These are phyloP conservation scores for Gnomoniopsis sp. DNA, from an alignment of 2,329 filamentous ascomycete genomes.

Conservation along the genomic window DNA sequence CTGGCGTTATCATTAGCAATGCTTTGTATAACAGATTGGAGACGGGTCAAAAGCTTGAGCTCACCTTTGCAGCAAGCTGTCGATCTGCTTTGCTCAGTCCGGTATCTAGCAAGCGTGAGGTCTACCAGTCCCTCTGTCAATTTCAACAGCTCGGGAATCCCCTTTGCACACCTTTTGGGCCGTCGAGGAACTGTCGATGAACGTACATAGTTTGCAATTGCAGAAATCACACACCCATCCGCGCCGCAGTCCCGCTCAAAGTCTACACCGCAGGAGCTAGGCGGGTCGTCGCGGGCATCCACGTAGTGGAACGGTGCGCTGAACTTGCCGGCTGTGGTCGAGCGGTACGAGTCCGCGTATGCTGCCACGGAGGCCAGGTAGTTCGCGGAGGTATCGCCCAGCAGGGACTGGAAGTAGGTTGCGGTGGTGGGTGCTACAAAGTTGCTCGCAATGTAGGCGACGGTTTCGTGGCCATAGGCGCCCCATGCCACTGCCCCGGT, in stretches of 20 bases:
- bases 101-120: conserved; percentile 25
- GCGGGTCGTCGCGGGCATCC: conserved; percentile 50
- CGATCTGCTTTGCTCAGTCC: conserved; percentile 25
- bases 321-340: conserved; percentile 43
- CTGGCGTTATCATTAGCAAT: conserved; percentile 19
- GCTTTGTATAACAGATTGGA: not conserved
- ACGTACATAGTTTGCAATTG: conserved; percentile 33
- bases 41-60: not conserved
- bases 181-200: too few species aligned
- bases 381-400: conserved; percentile 40
- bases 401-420: conserved; percentile 38
- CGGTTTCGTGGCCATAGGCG: conserved; percentile 46
- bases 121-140: conserved; percentile 11
- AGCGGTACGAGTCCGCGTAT: conserved; percentile 47
- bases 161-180: not conserved
- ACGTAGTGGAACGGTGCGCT: conserved; percentile 48
- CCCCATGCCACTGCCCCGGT: conserved; percentile 33
- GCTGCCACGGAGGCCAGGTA: conserved; percentile 47
- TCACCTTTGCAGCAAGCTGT: conserved; percentile 36
- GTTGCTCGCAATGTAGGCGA: conserved; percentile 51
- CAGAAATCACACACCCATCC: conserved; percentile 41
- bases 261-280: conserved; percentile 40
- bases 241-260: conserved; percentile 41
- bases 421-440: conserved; percentile 41
- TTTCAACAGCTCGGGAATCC: not conserved